A percentile compares a stretch with the other conserved stretches of the same genome.
These are phyloP conservation scores for Gillenia trifoliata DNA, from an alignment of 306 rosid species.

Conservation along the genomic window DNA sequence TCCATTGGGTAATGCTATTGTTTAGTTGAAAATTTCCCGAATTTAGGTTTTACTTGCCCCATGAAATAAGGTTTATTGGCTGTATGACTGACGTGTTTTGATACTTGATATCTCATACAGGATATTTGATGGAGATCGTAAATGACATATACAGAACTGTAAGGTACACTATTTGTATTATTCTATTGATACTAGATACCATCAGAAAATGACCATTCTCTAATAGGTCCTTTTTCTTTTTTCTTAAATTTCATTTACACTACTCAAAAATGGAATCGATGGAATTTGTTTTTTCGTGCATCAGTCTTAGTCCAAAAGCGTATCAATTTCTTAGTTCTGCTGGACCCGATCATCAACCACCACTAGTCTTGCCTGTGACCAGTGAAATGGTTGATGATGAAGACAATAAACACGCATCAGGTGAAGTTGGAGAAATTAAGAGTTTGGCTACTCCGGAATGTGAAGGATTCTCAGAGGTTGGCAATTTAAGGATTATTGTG, in stretches of 20 bases:
- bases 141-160: conserved; percentile 46
- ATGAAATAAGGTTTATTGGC: neutral
- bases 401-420: conserved; percentile 24
- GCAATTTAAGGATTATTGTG: conserved; percentile 20
- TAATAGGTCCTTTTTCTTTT: neutral
- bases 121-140: conserved; percentile 62
- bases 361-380: conserved; percentile 60
- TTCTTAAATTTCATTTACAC: neutral
- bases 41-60: neutral
- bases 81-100: neutral
- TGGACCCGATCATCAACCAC: conserved; percentile 74
- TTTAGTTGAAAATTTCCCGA: no score
- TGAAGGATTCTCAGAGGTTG: conserved; percentile 74
- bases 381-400: conserved; percentile 67
- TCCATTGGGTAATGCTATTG: no score
- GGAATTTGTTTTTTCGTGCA: conserved; percentile 20
- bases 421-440: conserved; percentile 46
- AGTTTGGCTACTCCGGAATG: conserved; percentile 39
- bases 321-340: conserved; percentile 57
- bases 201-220: conserved; percentile 15
- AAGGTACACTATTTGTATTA: conserved; percentile 41
- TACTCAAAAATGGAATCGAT: conserved; percentile 1
- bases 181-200: conserved; percentile 1
- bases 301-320: conserved; percentile 67
- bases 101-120: conserved; percentile 33